Percentiles rank a stretch among this genome's conserved stretches.
Evolutionary conservation across 495 filamentous ascomycete species (phyloP).

Genomic region (Podospora pseudoanserina): DNA sequence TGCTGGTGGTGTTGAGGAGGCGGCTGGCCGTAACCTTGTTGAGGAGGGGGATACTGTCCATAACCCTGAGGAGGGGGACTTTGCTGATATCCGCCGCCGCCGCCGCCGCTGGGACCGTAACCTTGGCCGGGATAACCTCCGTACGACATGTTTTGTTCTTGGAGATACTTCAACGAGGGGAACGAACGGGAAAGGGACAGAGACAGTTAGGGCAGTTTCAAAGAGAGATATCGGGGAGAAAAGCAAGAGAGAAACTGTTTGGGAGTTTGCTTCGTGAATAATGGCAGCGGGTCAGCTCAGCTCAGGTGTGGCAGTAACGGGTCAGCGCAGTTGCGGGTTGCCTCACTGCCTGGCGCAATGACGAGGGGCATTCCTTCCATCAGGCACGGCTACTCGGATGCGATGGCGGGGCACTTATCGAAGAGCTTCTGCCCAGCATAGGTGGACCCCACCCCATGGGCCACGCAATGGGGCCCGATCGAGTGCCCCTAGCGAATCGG

Average conservation of each 20-base stretch:
- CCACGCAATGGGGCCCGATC: neutral
- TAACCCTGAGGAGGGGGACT: neutral
- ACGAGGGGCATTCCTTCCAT: neutral
- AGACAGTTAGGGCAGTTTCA: too few relatives aligned
- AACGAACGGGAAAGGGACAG: neutral
- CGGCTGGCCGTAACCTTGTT: slow-evolving; percentile 21
- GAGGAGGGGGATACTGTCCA: slow-evolving; percentile 13
- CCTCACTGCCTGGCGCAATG: neutral
- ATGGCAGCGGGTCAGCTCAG: slow-evolving; percentile 1
- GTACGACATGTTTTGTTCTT: slow-evolving; percentile 24
- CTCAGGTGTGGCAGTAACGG: slow-evolving; percentile 1
- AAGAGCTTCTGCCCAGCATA: neutral
- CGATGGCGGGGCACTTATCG: slow-evolving; percentile 8
- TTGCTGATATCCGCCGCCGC: slow-evolving; percentile 13
- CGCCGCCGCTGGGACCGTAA: slow-evolving; percentile 26
- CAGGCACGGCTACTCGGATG: slow-evolving; percentile 1
- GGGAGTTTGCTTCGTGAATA: neutral
- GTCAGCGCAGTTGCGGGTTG: slow-evolving; percentile 1
- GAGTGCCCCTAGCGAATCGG: slow-evolving; percentile 3
- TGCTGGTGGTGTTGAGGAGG: slow-evolving; percentile 21
- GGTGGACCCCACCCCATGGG: slow-evolving; percentile 4
- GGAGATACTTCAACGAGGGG: neutral
- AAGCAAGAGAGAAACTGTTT: neutral
- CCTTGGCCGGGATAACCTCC: slow-evolving; percentile 34
- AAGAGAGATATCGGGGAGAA: slow-evolving; percentile 4